Evolutionary conservation across 116 monocot genomes (phyloP).

Genomic region (Cymodocea nodosa): DNA sequence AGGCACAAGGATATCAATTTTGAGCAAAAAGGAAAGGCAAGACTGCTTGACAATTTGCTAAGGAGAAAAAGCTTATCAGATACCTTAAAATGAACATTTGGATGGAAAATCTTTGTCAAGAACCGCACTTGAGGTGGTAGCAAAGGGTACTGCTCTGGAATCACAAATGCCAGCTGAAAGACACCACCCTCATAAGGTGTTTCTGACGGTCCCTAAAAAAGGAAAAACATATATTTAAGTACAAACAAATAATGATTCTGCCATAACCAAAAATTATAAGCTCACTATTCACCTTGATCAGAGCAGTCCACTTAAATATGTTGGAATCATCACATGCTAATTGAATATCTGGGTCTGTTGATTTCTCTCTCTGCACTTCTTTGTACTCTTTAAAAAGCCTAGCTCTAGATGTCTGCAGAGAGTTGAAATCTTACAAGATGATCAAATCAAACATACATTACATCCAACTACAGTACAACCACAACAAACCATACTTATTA

Average conservation of each 20-base stretch:
- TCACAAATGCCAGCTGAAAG: constrained; percentile 92
- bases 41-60: no score
- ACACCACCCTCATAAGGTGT: constrained; percentile 96
- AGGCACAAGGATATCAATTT: no score
- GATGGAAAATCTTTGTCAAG: constrained; percentile 97
- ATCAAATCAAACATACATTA: no score
- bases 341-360: constrained; percentile 91
- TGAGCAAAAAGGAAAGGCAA: no score
- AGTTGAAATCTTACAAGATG: not conserved
- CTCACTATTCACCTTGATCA: constrained; percentile 55
- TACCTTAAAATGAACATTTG: constrained; percentile 99
- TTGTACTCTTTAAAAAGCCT: constrained; percentile 98
- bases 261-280: not conserved
- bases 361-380: constrained; percentile 94
- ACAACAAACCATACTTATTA: no score
- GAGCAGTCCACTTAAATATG: constrained; percentile 99
- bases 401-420: constrained; percentile 77
- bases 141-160: constrained; percentile 93
- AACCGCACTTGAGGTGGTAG: constrained; percentile 98
- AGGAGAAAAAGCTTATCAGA: not conserved
- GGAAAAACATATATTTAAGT: constrained; percentile 2
- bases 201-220: constrained; percentile 87
- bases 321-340: constrained; percentile 96
- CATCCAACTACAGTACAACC: no score
- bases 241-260: not conserved